Base-by-base conservation (phyloP, 805 yeast species). In the Hanseniaspora taiwanica region DNA sequence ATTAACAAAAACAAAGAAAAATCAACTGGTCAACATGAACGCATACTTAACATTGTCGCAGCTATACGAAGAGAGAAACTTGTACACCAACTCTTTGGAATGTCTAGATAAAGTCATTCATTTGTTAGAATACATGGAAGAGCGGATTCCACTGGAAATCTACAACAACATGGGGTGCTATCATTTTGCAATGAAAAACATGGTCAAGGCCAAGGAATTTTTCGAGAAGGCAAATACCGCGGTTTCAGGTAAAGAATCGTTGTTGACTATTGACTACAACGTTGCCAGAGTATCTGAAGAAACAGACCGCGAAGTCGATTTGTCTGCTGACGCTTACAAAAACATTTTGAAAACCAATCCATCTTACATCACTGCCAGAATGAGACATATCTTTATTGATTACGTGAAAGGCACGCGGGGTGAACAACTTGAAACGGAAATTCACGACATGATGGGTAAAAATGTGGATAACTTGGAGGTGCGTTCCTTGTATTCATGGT, bases 401-500 rank as follows among this genome's bases (percentile, higher is more conserved):
- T 68, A 75, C 38, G 58, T 76, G 24, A 65, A 72, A 2, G 67
- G 71, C 39, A 65, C 65, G 20, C 67, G 68, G 20, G 46, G 49
- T 20, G 18, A 29, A 14, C 56, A 52, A 18, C 64, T 78, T 6
- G 73, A 69, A 37, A 55, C 66, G 4, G 78, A 76, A 45, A 64
- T 84, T 44, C 67, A 71, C 33, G 52, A 63, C 2, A 61, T 91
- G 4, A 59, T 89, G 38, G 59, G 62, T 3, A 59, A 66, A 12
- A 66, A 74, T 44, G 69, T 75, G 1, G 72, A 75, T 8, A 74
- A 84, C 52, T 62, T 85, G 44, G 96, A 87, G 55, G 77, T 84
- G 2, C 76, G 98, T 46, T 81, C 97, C 0, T 81, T 91, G 49
- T 84, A 81, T 56, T 91, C 94, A 24, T 91, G 97, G 96, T 84